Evolutionary conservation across 352 stramenopile genomes (phyloP).

Genomic region (Phytophthora idaei): DNA sequence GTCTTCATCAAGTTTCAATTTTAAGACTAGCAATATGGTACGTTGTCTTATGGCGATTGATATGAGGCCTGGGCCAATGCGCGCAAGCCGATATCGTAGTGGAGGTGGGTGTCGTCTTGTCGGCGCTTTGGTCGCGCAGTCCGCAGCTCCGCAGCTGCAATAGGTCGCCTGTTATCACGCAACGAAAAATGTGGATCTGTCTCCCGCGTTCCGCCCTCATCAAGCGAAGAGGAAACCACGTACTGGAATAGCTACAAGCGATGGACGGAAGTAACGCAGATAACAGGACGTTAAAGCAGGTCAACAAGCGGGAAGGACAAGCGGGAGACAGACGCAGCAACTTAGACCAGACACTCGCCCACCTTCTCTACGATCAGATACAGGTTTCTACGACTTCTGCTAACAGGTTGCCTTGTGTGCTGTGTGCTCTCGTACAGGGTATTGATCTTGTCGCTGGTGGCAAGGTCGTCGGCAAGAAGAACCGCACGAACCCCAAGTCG

Average conservation of each 20-base stretch:
- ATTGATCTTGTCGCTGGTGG: constrained; percentile 99
- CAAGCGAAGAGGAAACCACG: neutral
- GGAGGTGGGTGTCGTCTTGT: neutral
- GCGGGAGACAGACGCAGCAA: constrained; percentile 8
- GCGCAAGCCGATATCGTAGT: neutral
- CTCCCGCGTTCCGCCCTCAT: constrained; percentile 13
- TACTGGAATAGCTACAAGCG: neutral
- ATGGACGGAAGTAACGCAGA: neutral
- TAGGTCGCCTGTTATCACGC: constrained; percentile 1
- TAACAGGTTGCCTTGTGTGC: constrained; percentile 29
- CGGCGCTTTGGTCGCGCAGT: neutral
- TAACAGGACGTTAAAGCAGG: constrained; percentile 21
- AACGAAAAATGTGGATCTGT: constrained; percentile 6
- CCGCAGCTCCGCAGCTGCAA: constrained; percentile 5
- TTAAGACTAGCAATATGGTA: constrained; percentile 89
- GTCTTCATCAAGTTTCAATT: constrained; percentile 89
- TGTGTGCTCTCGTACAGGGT: constrained; percentile 76
- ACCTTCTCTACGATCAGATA: constrained; percentile 5
- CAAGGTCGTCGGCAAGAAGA: constrained; percentile 98
- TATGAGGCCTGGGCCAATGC: constrained; percentile 10
- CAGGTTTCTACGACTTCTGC: constrained; percentile 10
- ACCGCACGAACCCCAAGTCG: constrained; percentile 97
- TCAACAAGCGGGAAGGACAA: constrained; percentile 9
- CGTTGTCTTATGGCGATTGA: constrained; percentile 30
- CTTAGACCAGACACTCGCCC: neutral